Conservation (phyloP, 345 rosid species). For the Rubroshorea leprosula region DNA sequence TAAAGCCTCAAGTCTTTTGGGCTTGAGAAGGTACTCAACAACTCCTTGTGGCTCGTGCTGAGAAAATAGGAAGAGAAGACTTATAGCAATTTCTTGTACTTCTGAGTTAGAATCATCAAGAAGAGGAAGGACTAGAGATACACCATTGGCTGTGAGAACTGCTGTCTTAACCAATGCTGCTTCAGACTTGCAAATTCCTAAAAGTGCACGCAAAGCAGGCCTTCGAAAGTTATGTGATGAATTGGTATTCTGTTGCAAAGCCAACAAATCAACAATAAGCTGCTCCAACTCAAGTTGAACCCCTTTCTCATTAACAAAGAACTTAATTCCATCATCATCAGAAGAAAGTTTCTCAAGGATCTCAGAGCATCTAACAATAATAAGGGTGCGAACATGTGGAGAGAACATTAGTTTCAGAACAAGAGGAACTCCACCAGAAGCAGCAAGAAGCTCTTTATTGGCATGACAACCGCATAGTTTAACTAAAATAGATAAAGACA, state of each 20-base stretch:
- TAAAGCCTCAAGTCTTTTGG: slow-evolving; percentile 51
- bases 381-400: slow-evolving; percentile 25
- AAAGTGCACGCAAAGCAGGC: slow-evolving; percentile 46
- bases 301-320: slow-evolving; percentile 44
- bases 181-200: slow-evolving; percentile 46
- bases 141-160: slow-evolving; percentile 42
- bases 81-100: slow-evolving; percentile 49
- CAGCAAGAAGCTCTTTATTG: slow-evolving; percentile 49
- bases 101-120: slow-evolving; percentile 49
- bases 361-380: slow-evolving; percentile 43
- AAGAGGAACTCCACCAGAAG: slow-evolving; percentile 47
- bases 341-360: slow-evolving; percentile 41
- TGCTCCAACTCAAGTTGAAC: slow-evolving; percentile 39
- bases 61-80: slow-evolving; percentile 55
- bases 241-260: slow-evolving; percentile 29
- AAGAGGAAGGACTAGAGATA: slow-evolving; percentile 48
- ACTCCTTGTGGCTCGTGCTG: slow-evolving; percentile 50
- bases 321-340: slow-evolving; percentile 42
- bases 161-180: slow-evolving; percentile 52
- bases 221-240: slow-evolving; percentile 30
- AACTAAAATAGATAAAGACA: slow-evolving; percentile 42
- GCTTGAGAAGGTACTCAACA: slow-evolving; percentile 53
- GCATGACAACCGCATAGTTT: slow-evolving; percentile 35
- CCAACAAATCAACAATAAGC: slow-evolving; percentile 39
- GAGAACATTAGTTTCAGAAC: slow-evolving; percentile 35